Percentiles rank a stretch among this genome's conserved stretches.
phyloP scores from a whole-genome alignment of 352 stramenopile genomes.

The Achlya hypogyna region DNA sequence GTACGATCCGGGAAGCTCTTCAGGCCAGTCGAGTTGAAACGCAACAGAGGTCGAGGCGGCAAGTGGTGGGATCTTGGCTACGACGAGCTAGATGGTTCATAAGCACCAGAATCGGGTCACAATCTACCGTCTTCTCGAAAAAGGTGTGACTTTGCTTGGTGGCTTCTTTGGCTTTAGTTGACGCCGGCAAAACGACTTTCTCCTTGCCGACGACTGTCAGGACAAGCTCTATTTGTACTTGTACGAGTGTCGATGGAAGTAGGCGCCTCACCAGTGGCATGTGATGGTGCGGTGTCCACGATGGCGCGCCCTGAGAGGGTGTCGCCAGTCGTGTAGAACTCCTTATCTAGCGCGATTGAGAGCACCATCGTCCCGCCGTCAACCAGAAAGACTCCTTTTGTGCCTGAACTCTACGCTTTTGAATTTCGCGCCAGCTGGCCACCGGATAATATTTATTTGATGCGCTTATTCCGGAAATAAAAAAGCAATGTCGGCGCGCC shows the following conservation, averaged over 20 bases:
- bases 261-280: background rate
- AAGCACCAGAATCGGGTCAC: background rate
- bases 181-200: background rate
- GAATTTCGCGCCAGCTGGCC: background rate
- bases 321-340: background rate
- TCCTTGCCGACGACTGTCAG: background rate
- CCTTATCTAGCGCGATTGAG: background rate
- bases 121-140: background rate
- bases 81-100: background rate
- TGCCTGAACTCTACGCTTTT: background rate
- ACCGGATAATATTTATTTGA: background rate
- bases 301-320: background rate
- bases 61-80: background rate
- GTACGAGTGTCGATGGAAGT: background rate
- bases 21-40: background rate
- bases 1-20: background rate
- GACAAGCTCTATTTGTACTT: background rate
- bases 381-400: background rate
- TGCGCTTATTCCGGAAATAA: no score
- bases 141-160: background rate
- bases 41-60: background rate
- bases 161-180: background rate
- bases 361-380: background rate
- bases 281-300: background rate
- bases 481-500: no score